Conservation (phyloP, 768 basidiomycete species). For the Auricularia cornea region DNA sequence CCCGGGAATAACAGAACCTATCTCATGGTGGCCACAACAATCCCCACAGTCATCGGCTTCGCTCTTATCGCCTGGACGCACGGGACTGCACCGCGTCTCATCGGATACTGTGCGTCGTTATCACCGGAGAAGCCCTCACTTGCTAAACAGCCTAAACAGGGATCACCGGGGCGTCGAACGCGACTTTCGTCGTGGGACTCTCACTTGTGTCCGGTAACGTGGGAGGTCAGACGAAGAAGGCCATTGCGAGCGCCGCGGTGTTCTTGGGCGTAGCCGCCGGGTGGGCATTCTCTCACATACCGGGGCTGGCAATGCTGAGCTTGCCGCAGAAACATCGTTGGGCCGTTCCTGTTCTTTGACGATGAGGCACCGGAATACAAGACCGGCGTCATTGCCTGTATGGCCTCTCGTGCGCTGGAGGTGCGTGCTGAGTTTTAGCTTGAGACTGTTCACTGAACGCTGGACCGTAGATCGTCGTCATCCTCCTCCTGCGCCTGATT, state of each 20-base stretch:
- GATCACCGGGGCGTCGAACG: slow-evolving; percentile 21
- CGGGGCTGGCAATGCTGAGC: not conserved
- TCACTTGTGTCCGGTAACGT: slow-evolving; percentile 32
- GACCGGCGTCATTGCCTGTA: slow-evolving; percentile 19
- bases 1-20: not conserved
- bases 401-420: not conserved
- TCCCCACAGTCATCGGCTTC: slow-evolving; percentile 3
- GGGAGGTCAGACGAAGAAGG: slow-evolving; percentile 31
- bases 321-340: slow-evolving; percentile 14
- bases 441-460: not conserved
- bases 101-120: slow-evolving; percentile 17
- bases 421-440: not conserved
- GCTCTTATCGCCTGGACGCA: not conserved
- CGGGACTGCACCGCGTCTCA: slow-evolving; percentile 2
- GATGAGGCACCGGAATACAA: slow-evolving; percentile 22
- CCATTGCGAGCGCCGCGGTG: slow-evolving; percentile 22
- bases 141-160: slow-evolving; percentile 7
- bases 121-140: not conserved
- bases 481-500: not conserved
- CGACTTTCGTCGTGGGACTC: slow-evolving; percentile 24
- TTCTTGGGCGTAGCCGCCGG: slow-evolving; percentile 25
- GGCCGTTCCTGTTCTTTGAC: slow-evolving; percentile 18
- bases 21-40: slow-evolving; percentile 1
- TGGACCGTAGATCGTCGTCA: not conserved
- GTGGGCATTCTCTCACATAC: not conserved